Evolutionary conservation across 805 yeast species (phyloP), one percentile per base, ranked within the genome.

Genomic region (Saccharomycopsis sp.): DNA sequence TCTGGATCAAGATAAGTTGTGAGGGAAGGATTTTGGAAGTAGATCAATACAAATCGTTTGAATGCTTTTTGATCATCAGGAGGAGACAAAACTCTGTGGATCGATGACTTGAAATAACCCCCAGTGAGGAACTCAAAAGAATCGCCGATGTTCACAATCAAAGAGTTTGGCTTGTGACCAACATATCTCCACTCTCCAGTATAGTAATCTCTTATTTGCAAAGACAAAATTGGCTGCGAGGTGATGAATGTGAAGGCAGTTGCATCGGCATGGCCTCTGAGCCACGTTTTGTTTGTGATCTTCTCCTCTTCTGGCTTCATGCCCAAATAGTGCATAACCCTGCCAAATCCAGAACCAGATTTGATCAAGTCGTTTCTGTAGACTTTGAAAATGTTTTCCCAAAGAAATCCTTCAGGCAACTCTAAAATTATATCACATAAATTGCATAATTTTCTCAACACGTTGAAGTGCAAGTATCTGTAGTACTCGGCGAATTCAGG

Each of bases 391-490:
- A 70, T 71, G 23, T 69, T 65, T 15, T 71, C 69, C 67, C 69
- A 75, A 12, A 75, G 58, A 2, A 71, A 68, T 0, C 81, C 82
- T 59, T 78, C 81, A 3, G 77, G 78, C 16, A 76, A 64, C 59
- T 74, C 75, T 52, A 78, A 65, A 7, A 77, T 71, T 50, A 76
- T 66, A 62, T 78, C 82, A 64, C 79, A 75, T 50, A 78, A 65
- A 9, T 63, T 66, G 9, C 72, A 65, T 2, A 78, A 65, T 58
- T 71, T 74, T 34, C 68, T 63, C 57, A 78, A 65, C 3, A 77
- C 73, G 21, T 64, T 67, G 23, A 64, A 57, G 57, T 78, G 82
- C 15, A 78, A 54, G 34, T 61, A 63, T 50, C 69, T 65, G 64
- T 67, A 78, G 62, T 77, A 78, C n/a, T 65, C 68, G 9, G 73